Percentiles rank a stretch among this genome's conserved stretches.
Conservation (phyloP, 2,329 filamentous ascomycete species). For the Metarhizium album region DNA sequence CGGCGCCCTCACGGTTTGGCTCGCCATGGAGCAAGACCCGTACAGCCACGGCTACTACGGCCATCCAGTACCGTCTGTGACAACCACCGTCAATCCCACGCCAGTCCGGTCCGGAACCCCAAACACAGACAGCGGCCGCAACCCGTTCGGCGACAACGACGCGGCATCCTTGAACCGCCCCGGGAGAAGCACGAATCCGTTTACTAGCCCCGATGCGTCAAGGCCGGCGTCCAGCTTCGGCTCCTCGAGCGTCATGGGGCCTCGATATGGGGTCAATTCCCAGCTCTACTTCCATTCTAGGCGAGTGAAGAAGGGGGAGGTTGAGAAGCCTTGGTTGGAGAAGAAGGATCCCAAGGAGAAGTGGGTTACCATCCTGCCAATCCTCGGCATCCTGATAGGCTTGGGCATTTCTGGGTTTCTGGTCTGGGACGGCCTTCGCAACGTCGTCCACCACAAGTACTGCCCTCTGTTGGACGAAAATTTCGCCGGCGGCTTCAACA, state of each 20-base stretch:
- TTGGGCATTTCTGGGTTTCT: conserved; percentile 58
- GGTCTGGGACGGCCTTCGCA: conserved; percentile 62
- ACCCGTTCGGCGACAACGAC: conserved; percentile 32
- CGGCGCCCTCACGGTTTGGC: not conserved
- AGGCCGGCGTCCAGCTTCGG: conserved; percentile 37
- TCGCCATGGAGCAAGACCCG: conserved; percentile 19
- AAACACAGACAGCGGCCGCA: conserved; percentile 27
- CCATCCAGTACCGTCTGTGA: conserved; percentile 21
- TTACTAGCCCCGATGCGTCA: conserved; percentile 33
- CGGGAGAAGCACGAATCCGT: conserved; percentile 28
- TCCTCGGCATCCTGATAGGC: conserved; percentile 60
- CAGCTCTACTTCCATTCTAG: conserved; percentile 63
- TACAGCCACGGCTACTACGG: conserved; percentile 15
- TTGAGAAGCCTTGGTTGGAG: conserved; percentile 69
- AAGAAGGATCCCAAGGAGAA: conserved; percentile 69
- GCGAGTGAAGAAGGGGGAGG: conserved; percentile 58
- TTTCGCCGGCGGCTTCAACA: conserved; percentile 49
- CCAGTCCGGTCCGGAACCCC: conserved; percentile 32
- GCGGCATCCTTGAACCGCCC: conserved; percentile 23
- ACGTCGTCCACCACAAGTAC: conserved; percentile 65
- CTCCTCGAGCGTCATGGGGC: conserved; percentile 29
- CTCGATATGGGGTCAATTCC: conserved; percentile 25
- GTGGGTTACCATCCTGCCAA: conserved; percentile 73
- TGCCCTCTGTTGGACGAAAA: conserved; percentile 57
- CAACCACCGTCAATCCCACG: conserved; percentile 27